Conservation (phyloP, 331 rosid genomes). For the Acacia concinna region DNA sequence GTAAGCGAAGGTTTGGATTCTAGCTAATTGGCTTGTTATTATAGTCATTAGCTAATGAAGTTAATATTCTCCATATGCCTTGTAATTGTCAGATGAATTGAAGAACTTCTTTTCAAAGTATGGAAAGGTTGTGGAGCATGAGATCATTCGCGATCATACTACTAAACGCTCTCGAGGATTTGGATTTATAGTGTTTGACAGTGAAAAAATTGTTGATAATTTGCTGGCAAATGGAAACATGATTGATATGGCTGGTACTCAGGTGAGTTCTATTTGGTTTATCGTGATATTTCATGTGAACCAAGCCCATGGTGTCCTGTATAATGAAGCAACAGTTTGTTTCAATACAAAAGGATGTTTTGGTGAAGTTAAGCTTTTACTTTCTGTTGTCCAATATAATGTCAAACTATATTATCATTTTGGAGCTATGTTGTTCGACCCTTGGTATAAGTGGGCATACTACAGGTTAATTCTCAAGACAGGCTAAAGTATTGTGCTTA, state of each 20-base stretch:
- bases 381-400: background rate
- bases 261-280: conserved; percentile 52
- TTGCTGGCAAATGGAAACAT: conserved; percentile 58
- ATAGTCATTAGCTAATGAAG: background rate
- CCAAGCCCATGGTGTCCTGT: background rate
- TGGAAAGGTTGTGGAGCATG: conserved; percentile 67
- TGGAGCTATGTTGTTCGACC: conserved; percentile 2
- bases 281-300: conserved; percentile 12
- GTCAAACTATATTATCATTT: background rate
- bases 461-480: conserved; percentile 37
- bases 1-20: conserved; percentile 52
- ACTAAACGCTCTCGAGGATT: conserved; percentile 66
- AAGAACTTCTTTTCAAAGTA: conserved; percentile 52
- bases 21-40: background rate
- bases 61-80: background rate
- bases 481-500: conserved; percentile 31
- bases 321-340: background rate
- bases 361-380: background rate
- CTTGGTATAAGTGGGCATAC: conserved; percentile 19
- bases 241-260: conserved; percentile 68
- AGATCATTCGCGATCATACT: conserved; percentile 60
- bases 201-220: conserved; percentile 58
- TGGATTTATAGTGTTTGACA: conserved; percentile 64
- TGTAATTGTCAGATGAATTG: conserved; percentile 45
- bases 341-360: conserved; percentile 4